Base-by-base conservation (phyloP, 1,139 yeast species). In the Zygosaccharomyces sapae region DNA sequence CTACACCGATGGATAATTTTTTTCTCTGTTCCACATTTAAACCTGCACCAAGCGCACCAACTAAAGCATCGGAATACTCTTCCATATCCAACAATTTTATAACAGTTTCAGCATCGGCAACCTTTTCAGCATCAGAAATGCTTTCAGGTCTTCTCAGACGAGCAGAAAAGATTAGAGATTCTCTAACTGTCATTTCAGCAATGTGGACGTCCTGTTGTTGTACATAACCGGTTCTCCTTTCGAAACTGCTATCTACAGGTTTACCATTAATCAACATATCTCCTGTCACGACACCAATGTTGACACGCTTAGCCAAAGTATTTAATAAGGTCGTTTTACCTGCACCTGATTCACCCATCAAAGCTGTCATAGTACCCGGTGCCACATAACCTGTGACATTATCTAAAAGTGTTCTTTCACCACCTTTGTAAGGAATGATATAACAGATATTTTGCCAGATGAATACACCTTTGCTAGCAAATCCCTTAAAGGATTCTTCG, bases 261-360 rank as follows among this genome's bases (percentile, higher is more conserved):
- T 68, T 66, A 48, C 81, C 81, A 58, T 77, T 75, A 29, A 78
- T 79, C 49, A 77, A 60, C 72, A 76, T 72, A 50, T 74, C 79
- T 55, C 83, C 83, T 38, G 80, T 75, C 19, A 78, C 70, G 40
- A 72, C 73, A 52, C 82, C 83, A 54, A 68, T 65, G 39, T 71
- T 72, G 43, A 73, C 67, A 61, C 82, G 68, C 56, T 73, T 76
- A 45, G 81, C 74, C 46, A 78, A 65, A 44, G 73, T 73, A 54
- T 77, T 76, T 54, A 79, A 69, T 48, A 78, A 66, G 2, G 83
- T 78, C 1, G 83, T 78, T 57, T 79, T 79, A 61, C 83, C 83
- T 37, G 82, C 82, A 60, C 83, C 83, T 33, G 82, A 77, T 56
- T 75, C 81, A 52, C 83, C 83, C 81, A 78, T 77, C 45, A 78